phyloP scores from a whole-genome alignment of 2,329 filamentous ascomycete genomes.

The Colletotrichum tamarilloi region DNA sequence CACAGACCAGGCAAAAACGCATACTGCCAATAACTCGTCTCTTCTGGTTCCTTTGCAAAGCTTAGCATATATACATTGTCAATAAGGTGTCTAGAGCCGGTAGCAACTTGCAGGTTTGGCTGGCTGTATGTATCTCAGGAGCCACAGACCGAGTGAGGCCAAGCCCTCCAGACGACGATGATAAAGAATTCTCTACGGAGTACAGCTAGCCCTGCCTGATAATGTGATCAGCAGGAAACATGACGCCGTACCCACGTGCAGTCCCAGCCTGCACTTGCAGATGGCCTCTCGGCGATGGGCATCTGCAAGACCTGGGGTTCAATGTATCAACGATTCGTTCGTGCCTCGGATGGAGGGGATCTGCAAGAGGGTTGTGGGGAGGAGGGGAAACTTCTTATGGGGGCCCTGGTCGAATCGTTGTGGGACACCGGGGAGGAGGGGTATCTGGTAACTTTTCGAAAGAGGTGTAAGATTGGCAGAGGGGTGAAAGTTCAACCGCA shows the following conservation, averaged over 20 bases:
- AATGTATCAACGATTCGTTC: conserved; percentile 12
- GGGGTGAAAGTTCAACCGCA: background rate
- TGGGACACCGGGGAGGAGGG: background rate
- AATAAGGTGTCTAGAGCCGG: conserved; percentile 26
- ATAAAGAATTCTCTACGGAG: background rate
- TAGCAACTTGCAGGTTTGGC: conserved; percentile 43
- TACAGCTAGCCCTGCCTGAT: background rate
- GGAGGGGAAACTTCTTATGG: background rate
- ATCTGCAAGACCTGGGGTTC: conserved; percentile 2
- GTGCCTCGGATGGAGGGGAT: conserved; percentile 10
- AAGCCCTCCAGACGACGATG: background rate
- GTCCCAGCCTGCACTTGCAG: conserved; percentile 14
- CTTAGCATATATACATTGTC: too few relatives aligned
- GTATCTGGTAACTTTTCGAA: background rate
- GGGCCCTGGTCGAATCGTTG: background rate
- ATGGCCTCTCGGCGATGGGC: conserved; percentile 22
- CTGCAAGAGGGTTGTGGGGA: background rate
- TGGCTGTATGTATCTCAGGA: conserved; percentile 46
- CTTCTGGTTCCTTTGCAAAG: background rate
- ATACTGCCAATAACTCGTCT: background rate
- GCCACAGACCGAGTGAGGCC: conserved; percentile 38
- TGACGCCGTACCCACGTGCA: conserved; percentile 15
- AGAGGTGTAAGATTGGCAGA: background rate
- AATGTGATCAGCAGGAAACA: background rate
- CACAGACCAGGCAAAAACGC: background rate